Percentiles rank a stretch among this genome's conserved stretches.
These are phyloP conservation scores for Harringtonia lauricola DNA, from an alignment of 2,329 filamentous ascomycete genomes.

Conservation along the genomic window DNA sequence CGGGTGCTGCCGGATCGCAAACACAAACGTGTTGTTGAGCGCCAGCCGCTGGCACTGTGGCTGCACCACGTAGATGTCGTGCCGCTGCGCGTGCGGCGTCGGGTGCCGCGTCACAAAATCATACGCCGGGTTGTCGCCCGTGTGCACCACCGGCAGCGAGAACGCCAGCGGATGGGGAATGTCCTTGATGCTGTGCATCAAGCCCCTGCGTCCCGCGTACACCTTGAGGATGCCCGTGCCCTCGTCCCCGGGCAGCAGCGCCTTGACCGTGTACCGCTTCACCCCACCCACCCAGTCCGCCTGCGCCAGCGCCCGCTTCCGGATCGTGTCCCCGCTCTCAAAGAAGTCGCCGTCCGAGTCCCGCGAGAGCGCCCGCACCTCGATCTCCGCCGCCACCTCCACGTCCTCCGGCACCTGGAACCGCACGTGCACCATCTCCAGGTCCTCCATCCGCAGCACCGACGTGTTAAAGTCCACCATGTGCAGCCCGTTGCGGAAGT, in stretches of 20 bases:
- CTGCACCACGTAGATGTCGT: conserved; percentile 94
- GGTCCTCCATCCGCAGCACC: conserved; percentile 70
- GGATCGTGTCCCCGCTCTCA: conserved; percentile 78
- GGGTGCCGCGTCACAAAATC: conserved; percentile 90
- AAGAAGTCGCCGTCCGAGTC: conserved; percentile 88
- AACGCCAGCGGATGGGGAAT: conserved; percentile 89
- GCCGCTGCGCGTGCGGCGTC: conserved; percentile 91
- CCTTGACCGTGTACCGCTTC: conserved; percentile 91
- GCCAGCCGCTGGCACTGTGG: conserved; percentile 84
- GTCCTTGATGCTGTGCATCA: conserved; percentile 96
- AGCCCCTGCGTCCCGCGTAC: conserved; percentile 84
- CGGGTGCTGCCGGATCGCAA: conserved; percentile 87
- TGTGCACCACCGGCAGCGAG: conserved; percentile 80
- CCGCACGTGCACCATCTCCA: conserved; percentile 87
- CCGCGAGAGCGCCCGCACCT: conserved; percentile 66
- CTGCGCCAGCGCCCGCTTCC: conserved; percentile 80
- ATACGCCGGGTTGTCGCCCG: conserved; percentile 85
- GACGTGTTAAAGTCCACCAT: conserved; percentile 89
- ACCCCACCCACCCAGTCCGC: conserved; percentile 78
- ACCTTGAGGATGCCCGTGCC: conserved; percentile 79
- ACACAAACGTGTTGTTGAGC: conserved; percentile 96
- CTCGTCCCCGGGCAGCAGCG: conserved; percentile 81
- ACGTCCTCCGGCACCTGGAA: conserved; percentile 82
- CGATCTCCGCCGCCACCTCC: conserved; percentile 85
- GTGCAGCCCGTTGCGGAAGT: conserved; percentile 71